Evolutionary conservation across 2,329 filamentous ascomycete genomes (phyloP), one percentile per base, ranked within the genome.

Genomic region (Phoma sp.): DNA sequence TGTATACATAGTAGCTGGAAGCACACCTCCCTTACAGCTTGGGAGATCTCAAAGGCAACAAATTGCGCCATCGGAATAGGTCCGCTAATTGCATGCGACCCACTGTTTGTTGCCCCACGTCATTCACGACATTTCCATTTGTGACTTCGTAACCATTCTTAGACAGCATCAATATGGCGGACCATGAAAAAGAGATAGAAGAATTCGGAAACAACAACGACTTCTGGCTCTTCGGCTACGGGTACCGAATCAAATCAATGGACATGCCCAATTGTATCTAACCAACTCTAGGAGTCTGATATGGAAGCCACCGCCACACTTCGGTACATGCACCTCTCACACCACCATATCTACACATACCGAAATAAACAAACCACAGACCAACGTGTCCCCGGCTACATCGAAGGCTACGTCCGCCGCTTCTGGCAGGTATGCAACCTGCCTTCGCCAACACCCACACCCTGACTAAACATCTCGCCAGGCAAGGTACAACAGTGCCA

Each of bases 151-250:
- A 18, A 37, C n/a, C n/a, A 18, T 6, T 30, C n/a, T 36, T 23
- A 22, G 9, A 33, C 35, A 27, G 25, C 23, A 27, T 29, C 37
- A 57, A 52, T 1, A 71, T 71, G 67, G 47, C 67, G 9, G 64
- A 67, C 18, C 69, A 72, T 44, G 49, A 65, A 44, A 62, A 57
- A 44, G 61, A 69, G 32, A 71, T 73, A 30, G 68, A 69, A 42
- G 61, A 65, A 4, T 74, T 73, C 41, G 72, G 71, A 24, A 61
- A 60, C 23, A 67, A 78, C 23, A 80, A 84, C 32, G 90, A 96
- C 71, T 92, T 98, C 68, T 99, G 95, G 95, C 81, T 99, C 40
- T 98, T 96, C 76, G 95, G 95, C 58, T 99, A 98, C 71, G 95
- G 93, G 93, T 96, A 30, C 6, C 9, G 5, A 46, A 7, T 9